A percentile compares a stretch with the other conserved stretches of the same genome.
Conservation (phyloP, 768 basidiomycete genomes). For the Auriscalpium microsporum region DNA sequence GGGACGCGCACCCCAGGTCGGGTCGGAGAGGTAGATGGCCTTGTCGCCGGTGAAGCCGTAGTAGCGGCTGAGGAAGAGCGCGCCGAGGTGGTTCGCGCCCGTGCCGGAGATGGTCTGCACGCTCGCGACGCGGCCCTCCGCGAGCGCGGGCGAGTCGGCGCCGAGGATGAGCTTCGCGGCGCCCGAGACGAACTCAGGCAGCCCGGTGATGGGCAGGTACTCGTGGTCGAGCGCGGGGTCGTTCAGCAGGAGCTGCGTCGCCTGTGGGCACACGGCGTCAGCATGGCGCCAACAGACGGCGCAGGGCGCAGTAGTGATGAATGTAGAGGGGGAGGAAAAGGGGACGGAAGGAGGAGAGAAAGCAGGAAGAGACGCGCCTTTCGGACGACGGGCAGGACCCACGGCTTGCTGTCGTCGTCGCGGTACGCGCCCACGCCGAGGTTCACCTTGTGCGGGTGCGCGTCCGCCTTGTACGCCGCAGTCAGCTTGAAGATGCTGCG, state of each 20-base stretch:
- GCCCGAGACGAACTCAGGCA: slow-evolving; percentile 71
- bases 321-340: neutral
- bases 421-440: slow-evolving; percentile 91
- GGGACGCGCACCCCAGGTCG: slow-evolving; percentile 77
- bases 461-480: slow-evolving; percentile 79
- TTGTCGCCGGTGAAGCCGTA: slow-evolving; percentile 64
- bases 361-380: slow-evolving; percentile 42
- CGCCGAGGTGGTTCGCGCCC: slow-evolving; percentile 91
- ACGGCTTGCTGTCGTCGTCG: slow-evolving; percentile 80
- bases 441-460: slow-evolving; percentile 73
- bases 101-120: slow-evolving; percentile 96
- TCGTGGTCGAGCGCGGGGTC: slow-evolving; percentile 80
- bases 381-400: slow-evolving; percentile 87
- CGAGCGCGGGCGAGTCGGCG: slow-evolving; percentile 56
- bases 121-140: slow-evolving; percentile 63
- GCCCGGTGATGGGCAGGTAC: slow-evolving; percentile 85
- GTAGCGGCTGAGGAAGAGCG: slow-evolving; percentile 76
- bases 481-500: slow-evolving; percentile 85
- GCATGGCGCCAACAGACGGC: neutral
- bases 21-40: slow-evolving; percentile 78
- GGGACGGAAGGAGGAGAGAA: slow-evolving; percentile 4
- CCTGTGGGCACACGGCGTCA: slow-evolving; percentile 33
- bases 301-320: neutral
- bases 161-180: slow-evolving; percentile 83
- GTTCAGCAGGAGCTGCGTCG: slow-evolving; percentile 58